These are phyloP conservation scores for Volvox reticuliferus DNA, from an alignment of 139 green algal genomes.

Conservation along the genomic window DNA sequence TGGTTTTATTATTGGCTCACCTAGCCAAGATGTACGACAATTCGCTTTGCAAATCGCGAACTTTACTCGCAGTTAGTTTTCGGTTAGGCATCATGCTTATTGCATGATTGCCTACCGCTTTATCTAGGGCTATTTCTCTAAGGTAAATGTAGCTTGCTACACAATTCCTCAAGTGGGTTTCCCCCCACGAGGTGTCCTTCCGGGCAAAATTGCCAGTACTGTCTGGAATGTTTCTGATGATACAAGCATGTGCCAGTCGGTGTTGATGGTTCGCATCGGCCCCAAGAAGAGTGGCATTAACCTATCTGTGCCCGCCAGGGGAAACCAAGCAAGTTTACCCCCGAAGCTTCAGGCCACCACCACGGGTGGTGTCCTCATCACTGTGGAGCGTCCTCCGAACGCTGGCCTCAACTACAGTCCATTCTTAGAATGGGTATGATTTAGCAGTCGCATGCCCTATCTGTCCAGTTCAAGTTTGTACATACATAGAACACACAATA, in stretches of 20 bases:
- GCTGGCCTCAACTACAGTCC: neutral
- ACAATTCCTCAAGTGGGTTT: slow-evolving; percentile 24
- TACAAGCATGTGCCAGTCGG: neutral
- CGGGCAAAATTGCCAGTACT: neutral
- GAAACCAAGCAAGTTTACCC: neutral
- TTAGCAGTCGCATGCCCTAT: slow-evolving; percentile 13
- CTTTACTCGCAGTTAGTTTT: too few relatives aligned
- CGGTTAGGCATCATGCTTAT: too few relatives aligned
- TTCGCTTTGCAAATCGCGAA: too few relatives aligned
- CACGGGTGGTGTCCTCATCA: neutral
- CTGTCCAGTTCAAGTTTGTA: neutral
- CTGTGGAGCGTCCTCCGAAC: neutral
- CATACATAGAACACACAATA: neutral
- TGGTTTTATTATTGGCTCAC: too few relatives aligned
- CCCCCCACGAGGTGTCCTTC: neutral
- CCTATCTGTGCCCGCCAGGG: neutral
- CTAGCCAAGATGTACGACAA: too few relatives aligned
- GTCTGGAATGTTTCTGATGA: neutral
- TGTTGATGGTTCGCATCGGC: neutral
- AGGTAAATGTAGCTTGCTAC: too few relatives aligned
- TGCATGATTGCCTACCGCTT: too few relatives aligned
- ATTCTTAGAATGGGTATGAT: slow-evolving; percentile 21
- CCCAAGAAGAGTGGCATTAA: slow-evolving; percentile 16
- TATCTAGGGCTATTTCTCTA: too few relatives aligned
- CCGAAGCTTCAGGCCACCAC: neutral